These are phyloP conservation scores for Crithidia thermophila DNA, from an alignment of 208 protist genomes.

Conservation along the genomic window DNA sequence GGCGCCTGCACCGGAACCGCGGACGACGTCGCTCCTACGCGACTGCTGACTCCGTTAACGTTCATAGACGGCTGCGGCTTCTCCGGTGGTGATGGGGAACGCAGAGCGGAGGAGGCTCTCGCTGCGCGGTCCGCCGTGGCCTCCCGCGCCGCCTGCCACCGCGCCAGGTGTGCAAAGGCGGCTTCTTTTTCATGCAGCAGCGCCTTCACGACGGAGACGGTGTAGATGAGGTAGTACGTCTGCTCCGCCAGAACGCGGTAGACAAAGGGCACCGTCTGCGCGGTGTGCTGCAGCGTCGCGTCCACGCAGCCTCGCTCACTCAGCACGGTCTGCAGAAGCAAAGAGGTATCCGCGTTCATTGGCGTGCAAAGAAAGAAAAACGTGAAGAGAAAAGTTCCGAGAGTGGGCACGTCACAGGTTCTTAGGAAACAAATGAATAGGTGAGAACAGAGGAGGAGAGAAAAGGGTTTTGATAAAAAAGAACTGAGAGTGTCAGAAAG, in stretches of 20 bases:
- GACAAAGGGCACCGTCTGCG: constrained; percentile 58
- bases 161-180: constrained; percentile 50
- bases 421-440: constrained; percentile 1
- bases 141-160: constrained; percentile 36
- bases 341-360: constrained; percentile 51
- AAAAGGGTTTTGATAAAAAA: not conserved
- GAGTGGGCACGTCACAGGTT: no score
- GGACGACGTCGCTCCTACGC: no score
- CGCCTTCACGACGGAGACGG: constrained; percentile 45
- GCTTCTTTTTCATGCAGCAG: constrained; percentile 61
- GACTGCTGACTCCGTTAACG: no score
- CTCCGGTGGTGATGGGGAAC: not conserved
- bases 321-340: constrained; percentile 57
- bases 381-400: constrained; percentile 3
- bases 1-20: not conserved
- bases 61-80: no score
- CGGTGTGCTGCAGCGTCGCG: constrained; percentile 37
- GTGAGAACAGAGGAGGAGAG: constrained; percentile 22
- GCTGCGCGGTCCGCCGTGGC: constrained; percentile 19
- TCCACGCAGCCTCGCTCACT: constrained; percentile 57
- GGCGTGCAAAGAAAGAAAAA: constrained; percentile 9
- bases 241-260: constrained; percentile 64
- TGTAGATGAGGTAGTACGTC: constrained; percentile 57
- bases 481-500: not conserved
- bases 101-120: not conserved